Conservation (phyloP, 2,329 filamentous ascomycete genomes). For the Penicillium sp. region DNA sequence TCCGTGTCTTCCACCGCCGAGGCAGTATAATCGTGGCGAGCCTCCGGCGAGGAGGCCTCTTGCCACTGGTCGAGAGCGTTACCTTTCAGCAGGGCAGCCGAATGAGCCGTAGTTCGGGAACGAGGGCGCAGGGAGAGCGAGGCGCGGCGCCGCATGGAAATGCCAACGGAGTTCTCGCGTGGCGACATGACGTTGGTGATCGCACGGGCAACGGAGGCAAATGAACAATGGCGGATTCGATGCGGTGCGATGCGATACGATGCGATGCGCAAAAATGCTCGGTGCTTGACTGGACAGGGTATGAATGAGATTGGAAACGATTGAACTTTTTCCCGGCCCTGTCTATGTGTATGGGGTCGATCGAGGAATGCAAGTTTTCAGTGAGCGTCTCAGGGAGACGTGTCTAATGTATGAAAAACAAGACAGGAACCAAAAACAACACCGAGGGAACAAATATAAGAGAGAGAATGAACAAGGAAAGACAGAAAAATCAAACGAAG, state of each 20-base stretch:
- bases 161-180: slow-evolving; percentile 28
- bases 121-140: slow-evolving; percentile 40
- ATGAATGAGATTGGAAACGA: slow-evolving; percentile 7
- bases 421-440: slow-evolving; percentile 11
- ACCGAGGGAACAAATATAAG: slow-evolving; percentile 9
- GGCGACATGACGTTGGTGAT: slow-evolving; percentile 28
- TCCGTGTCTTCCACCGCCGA: slow-evolving; percentile 34
- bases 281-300: neutral
- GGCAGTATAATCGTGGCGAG: slow-evolving; percentile 22
- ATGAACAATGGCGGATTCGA: slow-evolving; percentile 9
- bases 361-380: slow-evolving; percentile 4
- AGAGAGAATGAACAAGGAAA: slow-evolving; percentile 18
- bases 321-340: slow-evolving; percentile 8
- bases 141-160: slow-evolving; percentile 34
- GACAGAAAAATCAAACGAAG: slow-evolving; percentile 12
- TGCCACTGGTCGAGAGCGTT: slow-evolving; percentile 26
- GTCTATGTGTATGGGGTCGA: slow-evolving; percentile 11
- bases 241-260: neutral
- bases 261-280: neutral
- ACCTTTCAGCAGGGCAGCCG: slow-evolving; percentile 21
- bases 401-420: slow-evolving; percentile 12
- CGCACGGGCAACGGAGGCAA: slow-evolving; percentile 6
- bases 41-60: slow-evolving; percentile 23
- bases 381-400: slow-evolving; percentile 7
- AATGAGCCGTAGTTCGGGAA: slow-evolving; percentile 36